Evolutionary conservation across 768 basidiomycete species (phyloP), one percentile per base, ranked within the genome.

Genomic region (Hygrophoropsis aurantiaca): DNA sequence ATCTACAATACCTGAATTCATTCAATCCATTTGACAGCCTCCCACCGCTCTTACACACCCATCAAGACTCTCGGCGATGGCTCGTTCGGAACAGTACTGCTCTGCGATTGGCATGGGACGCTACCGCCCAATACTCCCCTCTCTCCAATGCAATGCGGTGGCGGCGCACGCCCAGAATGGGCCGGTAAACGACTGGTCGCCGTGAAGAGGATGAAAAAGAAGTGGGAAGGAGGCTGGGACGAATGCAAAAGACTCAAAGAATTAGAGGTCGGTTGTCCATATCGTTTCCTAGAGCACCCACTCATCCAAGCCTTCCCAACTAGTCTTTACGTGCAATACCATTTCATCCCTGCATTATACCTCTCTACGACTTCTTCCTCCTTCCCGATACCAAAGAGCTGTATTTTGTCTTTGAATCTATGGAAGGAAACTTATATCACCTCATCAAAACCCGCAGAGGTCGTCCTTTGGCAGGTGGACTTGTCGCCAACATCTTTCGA

Each of bases 391-490:
- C 91, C 51, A 92, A 91, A 68, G 94, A 99, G 69, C 90, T 99
- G 58, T 97, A 98, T 69, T 98, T 98, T 62, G 95, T 98, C 39
- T 99, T 99, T 69, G 97, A 99, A 71, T 94, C 94, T 60, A 98
- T 99, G 97, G 97, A 99, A 69, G 97, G 97, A 61, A 98, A 99
- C 70, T 82, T 99, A 40, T 99, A 95, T 71, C 97, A 99, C 66
- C 89, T 99, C 73, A 95, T 97, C 70, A 97, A 95, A 73, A 84
- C 94, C 39, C 86, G 97, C 51, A 92, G 91, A 70, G 94, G 94
- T 50, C 85, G 94, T 52, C 84, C 93, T 5, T 83, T 99, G 51
- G 95, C 97, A n/a, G 91, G 92, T 37, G 97, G 97, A 54, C 86
- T 99, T 56, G 87, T 95, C 52, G 90, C 93, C 19, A 91, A 89